phyloP scores from a whole-genome alignment of 2,329 filamentous ascomycete species.

The Cordyceps pruinosa region DNA sequence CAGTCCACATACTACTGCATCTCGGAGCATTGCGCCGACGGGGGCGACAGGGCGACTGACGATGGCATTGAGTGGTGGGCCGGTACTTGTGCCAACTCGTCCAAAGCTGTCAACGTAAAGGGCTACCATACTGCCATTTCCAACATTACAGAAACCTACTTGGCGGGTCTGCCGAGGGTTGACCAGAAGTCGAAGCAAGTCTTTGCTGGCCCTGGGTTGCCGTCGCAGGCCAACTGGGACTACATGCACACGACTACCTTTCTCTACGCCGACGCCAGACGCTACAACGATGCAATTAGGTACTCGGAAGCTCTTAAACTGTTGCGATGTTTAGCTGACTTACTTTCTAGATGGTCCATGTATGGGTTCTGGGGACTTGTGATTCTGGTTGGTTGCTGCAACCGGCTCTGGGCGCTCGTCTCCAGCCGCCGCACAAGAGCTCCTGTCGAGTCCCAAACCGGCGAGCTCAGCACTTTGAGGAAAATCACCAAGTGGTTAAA shows the following conservation, averaged over 20 bases:
- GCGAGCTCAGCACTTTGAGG: background rate
- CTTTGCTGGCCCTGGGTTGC: slow-evolving; percentile 10
- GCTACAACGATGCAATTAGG: slow-evolving; percentile 12
- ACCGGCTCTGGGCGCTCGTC: slow-evolving; percentile 8
- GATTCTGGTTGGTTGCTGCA: slow-evolving; percentile 10
- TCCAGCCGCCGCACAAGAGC: background rate
- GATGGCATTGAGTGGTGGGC: slow-evolving; percentile 17
- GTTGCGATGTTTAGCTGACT: background rate
- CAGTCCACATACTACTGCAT: slow-evolving; percentile 17
- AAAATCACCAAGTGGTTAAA: slow-evolving; percentile 6
- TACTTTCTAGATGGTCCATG: slow-evolving; percentile 9
- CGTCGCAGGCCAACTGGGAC: slow-evolving; percentile 13
- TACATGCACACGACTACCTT: slow-evolving; percentile 7
- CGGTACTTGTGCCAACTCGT: slow-evolving; percentile 15
- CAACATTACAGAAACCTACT: slow-evolving; percentile 14
- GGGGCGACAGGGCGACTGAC: slow-evolving; percentile 9
- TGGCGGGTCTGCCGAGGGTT: slow-evolving; percentile 14
- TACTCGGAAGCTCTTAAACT: background rate
- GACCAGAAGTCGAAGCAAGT: slow-evolving; percentile 11
- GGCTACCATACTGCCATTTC: slow-evolving; percentile 10
- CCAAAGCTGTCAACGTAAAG: slow-evolving; percentile 13
- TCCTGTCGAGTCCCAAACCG: background rate
- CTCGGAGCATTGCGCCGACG: slow-evolving; percentile 11
- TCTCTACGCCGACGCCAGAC: slow-evolving; percentile 10
- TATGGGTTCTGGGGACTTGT: slow-evolving; percentile 17